Evolutionary conservation across 2,329 filamentous ascomycete species (phyloP), one percentile per base, ranked within the genome.

Genomic region (Pyricularia sp.): DNA sequence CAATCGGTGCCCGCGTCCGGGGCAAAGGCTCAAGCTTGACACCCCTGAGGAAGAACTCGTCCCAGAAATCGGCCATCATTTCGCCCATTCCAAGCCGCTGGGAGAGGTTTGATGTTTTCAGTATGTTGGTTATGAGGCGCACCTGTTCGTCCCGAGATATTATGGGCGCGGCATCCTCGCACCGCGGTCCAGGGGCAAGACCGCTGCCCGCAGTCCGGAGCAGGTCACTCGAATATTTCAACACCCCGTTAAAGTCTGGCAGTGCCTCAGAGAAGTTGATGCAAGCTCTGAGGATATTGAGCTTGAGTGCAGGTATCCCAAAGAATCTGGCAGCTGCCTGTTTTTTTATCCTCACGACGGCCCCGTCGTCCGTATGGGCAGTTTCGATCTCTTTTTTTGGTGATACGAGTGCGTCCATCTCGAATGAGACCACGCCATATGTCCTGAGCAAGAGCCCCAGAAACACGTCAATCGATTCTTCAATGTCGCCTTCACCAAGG

Each of bases 231-330:
- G 92, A 96, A 73, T 93, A 96, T 66, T 86, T 87, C 26, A 97
- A 78, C n/a, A 97, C 91, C 5, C 93, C 93, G 62, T 88, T 83
- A 70, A 96, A 94, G 74, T 97, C 93, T 1, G 93, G 93, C 64
- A 97, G 79, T 0, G 94, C 93, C 77, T 99, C 94, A 64, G 90
- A 96, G 67, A 97, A 90, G 74, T 92, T 92, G 70, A 96, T 91
- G 71, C 93, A 96, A n/a, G 89, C 88, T 68, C 90, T 85, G 12
- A 97, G 79, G 63, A 97, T 86, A 72, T 96, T 91, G 64, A 96
- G 82, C 75, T 97, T 97, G 69, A 96, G 78, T 66, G 84, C 83
- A 12, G 86, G 78, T 70, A 93, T 91, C 4, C 94, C 94, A 73
- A 92, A 96, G 55, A 82, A 78, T n/a, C 85, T 79, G 33, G 79